Base-by-base conservation (phyloP, 73 alveolate species). In the Halteria grandinella region DNA sequence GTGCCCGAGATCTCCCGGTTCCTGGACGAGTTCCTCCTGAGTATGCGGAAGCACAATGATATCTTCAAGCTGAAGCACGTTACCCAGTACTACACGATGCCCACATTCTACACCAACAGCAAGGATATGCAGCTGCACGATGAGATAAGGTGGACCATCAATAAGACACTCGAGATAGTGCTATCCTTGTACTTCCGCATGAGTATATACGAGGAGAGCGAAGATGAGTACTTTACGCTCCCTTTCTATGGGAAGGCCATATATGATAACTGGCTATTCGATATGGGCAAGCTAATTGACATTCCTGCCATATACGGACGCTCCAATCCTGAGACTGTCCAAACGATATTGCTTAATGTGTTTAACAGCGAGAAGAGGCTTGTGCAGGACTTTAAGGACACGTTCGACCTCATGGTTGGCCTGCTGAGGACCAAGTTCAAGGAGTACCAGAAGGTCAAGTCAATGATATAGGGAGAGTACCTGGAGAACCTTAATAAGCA, bases 231-330 rank as follows among this genome's bases (percentile, higher is more conserved):
- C 28, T 33, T 74, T 37, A 34, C 52, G 15, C 14, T 40, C 17
- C 27, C 20, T 5, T 52, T 21, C 49, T 58, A 74, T 28, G 17
- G 25, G 20, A 55, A 32, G 33, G 6, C 53, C 11, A 66, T 74
- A 0, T 74, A 74, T 55, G 76, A 74, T 36, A 57, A 41, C 20
- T 74, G 77, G 86, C 25, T 74, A 8, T 74, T 74, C 53, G 86
- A 74, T 24, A 74, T 74, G 57, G 69, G 77, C 20, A 74, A 74
- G 37, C 25, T 74, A 5, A 27, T 74, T 1, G 86, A 74, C 44
- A 55, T 74, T 14, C 50, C 76, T 5, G 55, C 76, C 34, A 64
- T 74, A n/a, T 74, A 74, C 36, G 75, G 86, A 1, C 44, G 40
- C 27, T 27, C 63, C 29, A 74, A 74, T 55, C 6, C 18, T 6